Evolutionary conservation across 208 protist species (phyloP).

Genomic region (Tritrichomonas musculus): DNA sequence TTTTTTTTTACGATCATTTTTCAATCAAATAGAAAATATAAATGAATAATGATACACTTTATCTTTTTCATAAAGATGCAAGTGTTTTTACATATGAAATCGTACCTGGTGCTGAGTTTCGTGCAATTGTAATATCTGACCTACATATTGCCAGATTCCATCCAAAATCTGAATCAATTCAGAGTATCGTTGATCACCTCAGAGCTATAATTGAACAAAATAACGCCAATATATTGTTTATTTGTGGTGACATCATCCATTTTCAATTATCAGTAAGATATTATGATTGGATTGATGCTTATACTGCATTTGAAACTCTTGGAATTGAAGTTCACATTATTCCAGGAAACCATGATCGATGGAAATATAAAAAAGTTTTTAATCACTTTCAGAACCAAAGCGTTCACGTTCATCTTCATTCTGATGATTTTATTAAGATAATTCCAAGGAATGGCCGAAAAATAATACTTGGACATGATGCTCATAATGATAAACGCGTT

Average conservation of each 20-base stretch:
- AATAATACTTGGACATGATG: not conserved
- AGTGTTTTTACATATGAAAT: too few species aligned
- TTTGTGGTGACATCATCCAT: not conserved
- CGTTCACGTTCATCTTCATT: not conserved
- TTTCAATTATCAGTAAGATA: not conserved
- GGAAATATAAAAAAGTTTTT: not conserved
- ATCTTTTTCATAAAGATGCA: too few species aligned
- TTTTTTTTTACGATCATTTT: too few species aligned
- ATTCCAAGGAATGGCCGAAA: too few species aligned
- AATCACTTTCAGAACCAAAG: not conserved
- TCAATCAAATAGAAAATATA: too few species aligned
- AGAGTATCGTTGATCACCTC: not conserved
- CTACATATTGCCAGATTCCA: not conserved
- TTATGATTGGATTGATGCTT: not conserved
- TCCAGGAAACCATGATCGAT: not conserved
- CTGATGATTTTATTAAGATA: not conserved
- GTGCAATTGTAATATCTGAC: not conserved
- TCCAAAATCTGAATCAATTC: too few species aligned
- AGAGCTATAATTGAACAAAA: not conserved
- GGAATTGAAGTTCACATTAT: not conserved
- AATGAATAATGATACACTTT: too few species aligned
- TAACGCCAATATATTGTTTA: not conserved
- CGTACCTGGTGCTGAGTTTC: too few species aligned
- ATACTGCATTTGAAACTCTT: not conserved
- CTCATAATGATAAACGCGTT: not conserved